phyloP scores from a whole-genome alignment of 352 stramenopile genomes.

The Pythium brachiatum region DNA sequence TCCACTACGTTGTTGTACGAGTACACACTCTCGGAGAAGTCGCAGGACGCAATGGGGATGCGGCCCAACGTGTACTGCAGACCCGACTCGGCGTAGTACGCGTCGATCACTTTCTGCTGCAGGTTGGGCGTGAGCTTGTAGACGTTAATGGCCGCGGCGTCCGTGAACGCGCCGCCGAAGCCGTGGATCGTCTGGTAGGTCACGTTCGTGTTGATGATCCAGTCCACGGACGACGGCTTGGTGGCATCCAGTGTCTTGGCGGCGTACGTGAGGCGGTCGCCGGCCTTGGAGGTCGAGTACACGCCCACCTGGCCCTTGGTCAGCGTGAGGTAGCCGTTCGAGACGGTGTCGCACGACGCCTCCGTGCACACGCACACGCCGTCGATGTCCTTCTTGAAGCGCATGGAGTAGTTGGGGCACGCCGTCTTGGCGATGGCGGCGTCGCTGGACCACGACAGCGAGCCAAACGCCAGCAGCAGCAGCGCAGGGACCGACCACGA shows the following conservation, averaged over 20 bases:
- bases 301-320: conserved; percentile 31
- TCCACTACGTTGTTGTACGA: conserved; percentile 78
- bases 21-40: conserved; percentile 85
- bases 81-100: conserved; percentile 71
- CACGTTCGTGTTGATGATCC: conserved; percentile 36
- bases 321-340: conserved; percentile 42
- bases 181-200: conserved; percentile 80
- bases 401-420: conserved; percentile 35
- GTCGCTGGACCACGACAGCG: not conserved
- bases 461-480: conserved; percentile 10
- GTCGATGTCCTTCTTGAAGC: conserved; percentile 43
- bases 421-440: conserved; percentile 15
- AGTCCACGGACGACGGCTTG: conserved; percentile 3
- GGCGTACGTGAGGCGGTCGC: conserved; percentile 38
- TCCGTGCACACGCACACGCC: conserved; percentile 54
- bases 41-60: conserved; percentile 80
- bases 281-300: conserved; percentile 42
- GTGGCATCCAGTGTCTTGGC: not conserved
- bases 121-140: conserved; percentile 50
- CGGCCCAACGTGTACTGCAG: conserved; percentile 82
- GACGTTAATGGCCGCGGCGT: conserved; percentile 80
- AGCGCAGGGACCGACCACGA: conserved; percentile 13
- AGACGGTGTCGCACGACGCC: conserved; percentile 44
- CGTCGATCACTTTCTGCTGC: conserved; percentile 67
- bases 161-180: conserved; percentile 89